Conservation (phyloP, 1,139 yeast genomes). For the Meyerozyma carpophila region DNA sequence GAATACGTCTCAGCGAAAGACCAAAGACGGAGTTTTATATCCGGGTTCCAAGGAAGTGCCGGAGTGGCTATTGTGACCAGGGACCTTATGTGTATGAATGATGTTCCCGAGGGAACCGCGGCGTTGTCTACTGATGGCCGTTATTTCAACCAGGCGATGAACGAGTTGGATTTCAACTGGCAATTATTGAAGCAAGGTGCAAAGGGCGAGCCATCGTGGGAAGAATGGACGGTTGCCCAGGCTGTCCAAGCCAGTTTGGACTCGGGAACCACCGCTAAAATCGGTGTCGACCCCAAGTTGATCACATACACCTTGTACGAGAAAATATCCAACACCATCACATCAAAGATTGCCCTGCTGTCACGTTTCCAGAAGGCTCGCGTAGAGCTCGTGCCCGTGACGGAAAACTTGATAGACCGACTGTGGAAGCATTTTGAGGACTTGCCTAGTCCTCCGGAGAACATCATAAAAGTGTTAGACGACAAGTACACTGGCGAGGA, state of each 20-base stretch:
- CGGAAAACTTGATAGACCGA: constrained; percentile 64
- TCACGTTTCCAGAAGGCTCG: constrained; percentile 28
- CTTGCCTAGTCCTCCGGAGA: constrained; percentile 40
- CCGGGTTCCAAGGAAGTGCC: constrained; percentile 93
- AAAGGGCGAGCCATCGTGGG: constrained; percentile 76
- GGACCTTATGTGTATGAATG: constrained; percentile 56
- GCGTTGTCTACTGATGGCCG: constrained; percentile 92
- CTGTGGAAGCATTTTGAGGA: constrained; percentile 63
- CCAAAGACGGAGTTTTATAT: constrained; percentile 78
- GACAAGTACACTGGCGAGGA: constrained; percentile 45
- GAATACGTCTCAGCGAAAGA: constrained; percentile 82
- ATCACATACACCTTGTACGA: constrained; percentile 44
- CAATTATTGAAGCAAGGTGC: constrained; percentile 73
- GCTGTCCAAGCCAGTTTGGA: constrained; percentile 50
- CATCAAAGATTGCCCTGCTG: constrained; percentile 13
- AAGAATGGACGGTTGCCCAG: constrained; percentile 71
- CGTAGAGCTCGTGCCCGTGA: constrained; percentile 58
- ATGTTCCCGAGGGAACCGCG: constrained; percentile 60
- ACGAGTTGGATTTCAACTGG: constrained; percentile 91
- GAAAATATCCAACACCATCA: constrained; percentile 20
- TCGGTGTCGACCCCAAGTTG: constrained; percentile 39
- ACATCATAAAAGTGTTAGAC: constrained; percentile 41
- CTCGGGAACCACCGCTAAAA: constrained; percentile 34
- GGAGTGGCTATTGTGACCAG: constrained; percentile 87
- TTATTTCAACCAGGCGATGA: constrained; percentile 84